phyloP scores from a whole-genome alignment of 805 yeast genomes.

The Jamesozyma jinghongensis region DNA sequence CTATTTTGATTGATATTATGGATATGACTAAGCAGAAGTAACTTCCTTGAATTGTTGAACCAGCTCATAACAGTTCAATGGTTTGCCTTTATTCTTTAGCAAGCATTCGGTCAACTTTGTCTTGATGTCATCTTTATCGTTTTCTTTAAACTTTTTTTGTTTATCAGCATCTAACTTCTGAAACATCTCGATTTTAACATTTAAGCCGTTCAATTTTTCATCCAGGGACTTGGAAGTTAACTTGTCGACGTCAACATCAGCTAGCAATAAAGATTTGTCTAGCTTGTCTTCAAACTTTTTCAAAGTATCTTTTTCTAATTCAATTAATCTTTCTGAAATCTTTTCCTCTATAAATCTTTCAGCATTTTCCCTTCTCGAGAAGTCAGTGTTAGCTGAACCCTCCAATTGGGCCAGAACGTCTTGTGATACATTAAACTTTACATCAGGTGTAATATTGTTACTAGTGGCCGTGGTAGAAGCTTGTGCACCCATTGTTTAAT shows the following conservation, averaged over 20 bases:
- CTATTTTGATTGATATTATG: neutral
- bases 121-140: constrained; percentile 36
- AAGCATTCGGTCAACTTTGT: constrained; percentile 50
- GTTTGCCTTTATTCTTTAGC: constrained; percentile 47
- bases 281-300: constrained; percentile 44
- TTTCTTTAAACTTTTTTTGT: constrained; percentile 9
- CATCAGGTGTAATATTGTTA: constrained; percentile 11
- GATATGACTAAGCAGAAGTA: constrained; percentile 32
- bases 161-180: constrained; percentile 27
- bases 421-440: constrained; percentile 60
- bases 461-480: constrained; percentile 48
- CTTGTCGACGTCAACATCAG: constrained; percentile 27
- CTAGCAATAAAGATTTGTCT: constrained; percentile 32
- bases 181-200: constrained; percentile 31
- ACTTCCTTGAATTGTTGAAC: constrained; percentile 58
- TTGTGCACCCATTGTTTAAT: constrained; percentile 43
- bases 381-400: constrained; percentile 55
- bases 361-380: constrained; percentile 59
- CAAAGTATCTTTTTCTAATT: constrained; percentile 45
- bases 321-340: constrained; percentile 47
- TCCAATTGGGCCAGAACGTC: constrained; percentile 57
- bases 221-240: constrained; percentile 29
- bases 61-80: constrained; percentile 76
- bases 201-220: constrained; percentile 37
- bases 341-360: constrained; percentile 59